Percentiles rank a stretch among this genome's conserved stretches.
phyloP scores from a whole-genome alignment of 1,284 basidiomycete genomes.

The Acaromyces ingoldii region DNA sequence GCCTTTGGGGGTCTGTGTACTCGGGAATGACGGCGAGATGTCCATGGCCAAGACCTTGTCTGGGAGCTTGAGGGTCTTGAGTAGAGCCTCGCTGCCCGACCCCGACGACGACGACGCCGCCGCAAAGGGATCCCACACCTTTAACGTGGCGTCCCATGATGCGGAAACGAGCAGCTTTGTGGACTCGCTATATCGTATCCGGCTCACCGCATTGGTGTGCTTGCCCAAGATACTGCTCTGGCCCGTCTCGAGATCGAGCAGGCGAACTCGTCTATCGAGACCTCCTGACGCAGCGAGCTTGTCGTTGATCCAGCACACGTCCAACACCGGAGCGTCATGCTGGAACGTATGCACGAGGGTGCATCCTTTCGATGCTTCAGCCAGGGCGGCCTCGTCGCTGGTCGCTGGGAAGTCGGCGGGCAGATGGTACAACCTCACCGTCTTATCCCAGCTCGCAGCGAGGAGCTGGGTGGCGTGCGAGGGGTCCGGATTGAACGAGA shows the following conservation, averaged over 20 bases:
- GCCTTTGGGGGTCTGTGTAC: not conserved
- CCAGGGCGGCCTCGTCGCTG: not conserved
- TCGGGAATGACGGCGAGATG: slow-evolving; percentile 21
- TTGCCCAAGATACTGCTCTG: slow-evolving; percentile 40
- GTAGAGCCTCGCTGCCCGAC: too few relatives aligned
- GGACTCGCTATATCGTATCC: slow-evolving; percentile 22
- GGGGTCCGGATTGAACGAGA: slow-evolving; percentile 11
- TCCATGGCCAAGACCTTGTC: slow-evolving; percentile 48
- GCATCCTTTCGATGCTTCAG: not conserved
- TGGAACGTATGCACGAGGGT: slow-evolving; percentile 29
- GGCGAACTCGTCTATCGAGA: slow-evolving; percentile 38
- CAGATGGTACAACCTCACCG: slow-evolving; percentile 36
- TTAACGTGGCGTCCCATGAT: slow-evolving; percentile 28
- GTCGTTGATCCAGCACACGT: slow-evolving; percentile 41
- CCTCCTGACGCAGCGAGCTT: slow-evolving; percentile 33
- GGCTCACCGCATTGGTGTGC: slow-evolving; percentile 31
- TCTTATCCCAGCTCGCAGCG: slow-evolving; percentile 42
- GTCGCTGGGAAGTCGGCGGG: too few relatives aligned
- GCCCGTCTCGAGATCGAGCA: slow-evolving; percentile 35
- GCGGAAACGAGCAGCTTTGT: slow-evolving; percentile 25
- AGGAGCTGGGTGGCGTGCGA: slow-evolving; percentile 20
- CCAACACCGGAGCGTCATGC: slow-evolving; percentile 45
- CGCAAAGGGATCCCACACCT: slow-evolving; percentile 29
- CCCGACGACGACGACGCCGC: not conserved
- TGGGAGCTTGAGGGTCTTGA: slow-evolving; percentile 26